Percentiles rank a stretch among this genome's conserved stretches.
Evolutionary conservation across 495 filamentous ascomycete species (phyloP).

Genomic region (Aspergillus kassunensis): DNA sequence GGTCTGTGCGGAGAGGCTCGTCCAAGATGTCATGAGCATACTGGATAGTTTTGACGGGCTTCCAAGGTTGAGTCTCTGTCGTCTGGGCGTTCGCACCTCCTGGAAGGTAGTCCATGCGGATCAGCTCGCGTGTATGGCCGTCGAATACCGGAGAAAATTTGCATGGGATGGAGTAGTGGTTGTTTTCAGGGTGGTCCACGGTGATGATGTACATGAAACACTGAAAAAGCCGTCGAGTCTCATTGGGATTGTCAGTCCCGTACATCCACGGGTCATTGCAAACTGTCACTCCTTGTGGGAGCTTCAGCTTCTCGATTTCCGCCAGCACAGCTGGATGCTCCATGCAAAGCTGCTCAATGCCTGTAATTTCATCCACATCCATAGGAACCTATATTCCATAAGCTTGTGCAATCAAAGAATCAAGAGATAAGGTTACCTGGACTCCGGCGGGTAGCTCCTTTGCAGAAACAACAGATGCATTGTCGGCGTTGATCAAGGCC

Average conservation of each 20-base stretch:
- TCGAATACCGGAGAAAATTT: slow-evolving; percentile 75
- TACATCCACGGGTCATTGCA: slow-evolving; percentile 49
- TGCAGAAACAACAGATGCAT: slow-evolving; percentile 32
- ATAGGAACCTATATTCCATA: slow-evolving; percentile 30
- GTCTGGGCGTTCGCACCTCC: slow-evolving; percentile 30
- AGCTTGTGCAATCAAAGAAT: neutral
- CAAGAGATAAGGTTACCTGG: slow-evolving; percentile 24
- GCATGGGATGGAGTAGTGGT: slow-evolving; percentile 78
- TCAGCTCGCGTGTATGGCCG: slow-evolving; percentile 58
- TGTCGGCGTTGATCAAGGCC: slow-evolving; percentile 40
- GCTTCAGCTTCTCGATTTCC: slow-evolving; percentile 40
- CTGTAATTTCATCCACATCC: slow-evolving; percentile 39
- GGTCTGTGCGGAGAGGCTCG: slow-evolving; percentile 46
- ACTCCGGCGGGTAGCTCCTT: slow-evolving; percentile 41
- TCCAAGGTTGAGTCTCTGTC: slow-evolving; percentile 34
- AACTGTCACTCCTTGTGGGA: slow-evolving; percentile 37
- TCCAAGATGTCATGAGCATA: slow-evolving; percentile 40
- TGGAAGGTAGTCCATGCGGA: slow-evolving; percentile 49
- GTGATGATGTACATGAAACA: slow-evolving; percentile 44
- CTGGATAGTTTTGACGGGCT: slow-evolving; percentile 54
- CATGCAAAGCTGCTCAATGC: slow-evolving; percentile 39
- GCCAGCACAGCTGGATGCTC: slow-evolving; percentile 37
- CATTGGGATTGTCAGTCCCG: slow-evolving; percentile 33
- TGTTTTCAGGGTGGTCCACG: slow-evolving; percentile 45
- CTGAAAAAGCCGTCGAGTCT: slow-evolving; percentile 40